Evolutionary conservation across 805 yeast species (phyloP).

Genomic region (Metschnikowia peoriensis): DNA sequence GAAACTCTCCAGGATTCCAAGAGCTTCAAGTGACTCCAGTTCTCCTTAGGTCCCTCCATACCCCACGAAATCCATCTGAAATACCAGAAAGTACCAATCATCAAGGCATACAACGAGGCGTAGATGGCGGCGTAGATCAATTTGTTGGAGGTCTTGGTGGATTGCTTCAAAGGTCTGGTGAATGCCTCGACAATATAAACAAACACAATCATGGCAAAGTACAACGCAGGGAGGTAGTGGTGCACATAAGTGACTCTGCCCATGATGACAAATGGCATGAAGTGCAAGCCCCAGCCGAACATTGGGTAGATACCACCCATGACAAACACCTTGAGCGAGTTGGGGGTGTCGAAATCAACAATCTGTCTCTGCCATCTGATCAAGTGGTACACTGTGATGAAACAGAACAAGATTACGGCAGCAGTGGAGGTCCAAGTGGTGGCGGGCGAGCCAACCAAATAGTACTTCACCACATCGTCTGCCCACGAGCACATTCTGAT

Average conservation of each 20-base stretch:
- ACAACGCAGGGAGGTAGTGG: conserved; percentile 93
- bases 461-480: conserved; percentile 52
- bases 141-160: conserved; percentile 8
- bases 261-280: conserved; percentile 86
- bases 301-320: conserved; percentile 84
- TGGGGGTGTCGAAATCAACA: conserved; percentile 48
- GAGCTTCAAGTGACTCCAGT: conserved; percentile 39
- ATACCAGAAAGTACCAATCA: conserved; percentile 57
- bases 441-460: conserved; percentile 67
- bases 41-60: conserved; percentile 54
- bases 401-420: conserved; percentile 54
- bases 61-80: conserved; percentile 78
- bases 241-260: conserved; percentile 96
- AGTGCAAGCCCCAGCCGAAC: conserved; percentile 88
- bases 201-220: conserved; percentile 84
- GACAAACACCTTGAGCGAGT: conserved; percentile 50
- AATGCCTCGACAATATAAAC: conserved; percentile 57
- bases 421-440: conserved; percentile 66
- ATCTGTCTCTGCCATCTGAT: conserved; percentile 72
- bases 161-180: conserved; percentile 22
- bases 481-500: conserved; percentile 79
- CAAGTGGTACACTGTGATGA: conserved; percentile 39
- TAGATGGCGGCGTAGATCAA: conserved; percentile 34
- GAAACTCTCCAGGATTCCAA: conserved; percentile 42
- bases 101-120: conserved; percentile 42